Conservation (phyloP, 179 eudicot species). For the Pouteria campechiana region DNA sequence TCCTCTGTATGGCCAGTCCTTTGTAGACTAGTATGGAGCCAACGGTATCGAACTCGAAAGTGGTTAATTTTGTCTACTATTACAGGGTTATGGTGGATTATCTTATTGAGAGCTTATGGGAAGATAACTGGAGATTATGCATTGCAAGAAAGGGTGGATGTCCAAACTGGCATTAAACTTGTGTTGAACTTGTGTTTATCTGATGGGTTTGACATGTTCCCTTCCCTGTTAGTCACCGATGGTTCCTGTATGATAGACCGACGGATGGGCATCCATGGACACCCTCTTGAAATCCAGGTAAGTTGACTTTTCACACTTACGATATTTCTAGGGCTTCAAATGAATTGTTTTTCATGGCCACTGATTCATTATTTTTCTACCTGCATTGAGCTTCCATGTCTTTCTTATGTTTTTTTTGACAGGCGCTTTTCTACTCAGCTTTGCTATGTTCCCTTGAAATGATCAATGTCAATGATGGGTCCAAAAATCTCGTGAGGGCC, state of each 20-base stretch:
- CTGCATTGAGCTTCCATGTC: not conserved
- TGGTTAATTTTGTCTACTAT: slow-evolving; percentile 10
- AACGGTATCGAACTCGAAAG: slow-evolving; percentile 1
- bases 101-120: slow-evolving; percentile 74
- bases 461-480: slow-evolving; percentile 55
- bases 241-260: slow-evolving; percentile 98
- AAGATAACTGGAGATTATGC: slow-evolving; percentile 82
- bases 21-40: too few species aligned
- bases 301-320: slow-evolving; percentile 9
- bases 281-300: slow-evolving; percentile 95
- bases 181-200: slow-evolving; percentile 65
- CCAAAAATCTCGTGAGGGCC: slow-evolving; percentile 61
- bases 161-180: slow-evolving; percentile 76
- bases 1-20: too few species aligned
- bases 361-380: not conserved
- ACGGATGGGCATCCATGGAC: slow-evolving; percentile 98
- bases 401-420: slow-evolving; percentile 5
- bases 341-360: not conserved
- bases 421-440: slow-evolving; percentile 90
- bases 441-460: slow-evolving; percentile 79
- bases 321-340: not conserved
- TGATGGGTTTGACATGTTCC: slow-evolving; percentile 97
- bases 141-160: slow-evolving; percentile 90
- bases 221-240: slow-evolving; percentile 88
- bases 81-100: slow-evolving; percentile 93